Evolutionary conservation across 129 eudicot genomes (phyloP), one percentile per base, ranked within the genome.

Genomic region (Smallanthus sonchifolius): DNA sequence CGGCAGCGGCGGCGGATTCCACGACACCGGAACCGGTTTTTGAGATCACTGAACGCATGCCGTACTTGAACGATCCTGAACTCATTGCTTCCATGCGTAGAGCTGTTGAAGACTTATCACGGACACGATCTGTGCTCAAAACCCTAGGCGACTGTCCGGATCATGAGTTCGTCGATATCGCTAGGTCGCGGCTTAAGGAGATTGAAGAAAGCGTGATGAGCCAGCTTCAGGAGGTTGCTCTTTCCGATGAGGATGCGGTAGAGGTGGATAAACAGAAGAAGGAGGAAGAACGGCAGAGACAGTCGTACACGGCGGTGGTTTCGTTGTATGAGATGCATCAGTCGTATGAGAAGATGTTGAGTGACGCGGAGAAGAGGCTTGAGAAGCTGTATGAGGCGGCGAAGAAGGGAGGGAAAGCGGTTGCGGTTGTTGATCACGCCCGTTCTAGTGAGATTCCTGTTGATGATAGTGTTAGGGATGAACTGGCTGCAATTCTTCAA

Each of bases 331-430:
- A 87, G 78, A 81, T 90, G 96, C 95, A 93, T 71, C 83, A 77
- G 73, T 66, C 87, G 59, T 93, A 93, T 54, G 96, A 78, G 84
- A 86, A 76, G 89, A 54, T 87, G 91, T 77, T 93, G 81, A 73
- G 70, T 24, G 90, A 84, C 43, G 95, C 96, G 45, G 98, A 93
- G 89, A 44, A 60, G 79, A 86, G 82, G 79, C 71, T 93, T 76
- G 88, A 86, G 91, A 93, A 70, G 95, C 85, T 93, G 51, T 93
- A 93, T 38, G 91, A 90, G 68, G 80, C 80, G 14, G 98, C 95
- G 20, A 86, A 69, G 45, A 83, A 67, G 10, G 90, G 89, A 16
- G 78, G 83, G 6, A 75, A 67, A 10, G 16, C 78, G 68, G 78
- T 72, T 15, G 77, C 10, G 36, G 86, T 13, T 20, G 77, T 36